Evolutionary conservation across 2,329 filamentous ascomycete genomes (phyloP), one percentile per base, ranked within the genome.

Genomic region (Ascochyta rabiei): DNA sequence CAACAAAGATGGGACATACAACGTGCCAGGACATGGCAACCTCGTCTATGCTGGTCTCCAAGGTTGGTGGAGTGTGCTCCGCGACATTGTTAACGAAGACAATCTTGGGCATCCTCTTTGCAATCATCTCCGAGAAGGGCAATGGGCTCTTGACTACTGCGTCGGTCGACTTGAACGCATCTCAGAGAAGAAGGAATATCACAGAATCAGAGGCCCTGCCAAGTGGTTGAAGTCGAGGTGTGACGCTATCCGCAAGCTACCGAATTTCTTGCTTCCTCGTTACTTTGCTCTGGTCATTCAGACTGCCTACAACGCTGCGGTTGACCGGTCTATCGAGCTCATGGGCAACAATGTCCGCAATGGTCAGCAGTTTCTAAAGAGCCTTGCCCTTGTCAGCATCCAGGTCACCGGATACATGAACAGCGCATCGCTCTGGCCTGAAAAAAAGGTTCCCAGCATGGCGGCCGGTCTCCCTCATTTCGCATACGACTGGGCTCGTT

Each of bases 21-120:
- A 87, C 47, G 89, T 99, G 60, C 95, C 95, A 1, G 87, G 88
- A 1, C 81, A 92, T 69, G 93, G 93, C 2, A 86, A 89, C 55
- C 83, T 97, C 37, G 90, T 97, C 2, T 99, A 98, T 74, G 93
- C 93, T 56, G 95, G 95, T 57, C 82, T 99, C n/a, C 95, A 99
- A 74, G 96, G 96, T 33, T 99, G 95, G 93, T 96, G 93, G 92
- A 97, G 92, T 72, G 81, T 96, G 0, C 79, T 99, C 37, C 88
- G 91, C 65, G 82, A 89, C 53, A 89, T 99, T 58, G 90, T 98
- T 64, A 84, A 83, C 45, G 87, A 95, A 60, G 99, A 99, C 73
- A 87, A 98, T 70, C 84, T 99, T 8, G 95, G 90, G 0, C 95
- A 99, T 71, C 90, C 95, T 0, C 82, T 99, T 10, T 98, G 93